phyloP scores from a whole-genome alignment of 2,329 filamentous ascomycete species.

The Phialocephala subalpina region DNA sequence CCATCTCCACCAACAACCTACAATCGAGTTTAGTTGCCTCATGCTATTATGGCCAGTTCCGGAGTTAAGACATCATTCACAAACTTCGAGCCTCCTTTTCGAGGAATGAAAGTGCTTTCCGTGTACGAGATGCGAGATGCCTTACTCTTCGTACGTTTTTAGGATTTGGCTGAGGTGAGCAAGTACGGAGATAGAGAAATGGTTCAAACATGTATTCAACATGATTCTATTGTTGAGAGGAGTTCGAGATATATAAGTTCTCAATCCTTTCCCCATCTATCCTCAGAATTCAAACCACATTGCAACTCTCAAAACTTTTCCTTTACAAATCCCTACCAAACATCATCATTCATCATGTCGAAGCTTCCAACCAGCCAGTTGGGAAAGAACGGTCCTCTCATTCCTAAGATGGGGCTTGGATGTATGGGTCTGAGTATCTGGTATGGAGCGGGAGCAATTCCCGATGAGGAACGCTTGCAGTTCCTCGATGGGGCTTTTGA shows the following conservation, averaged over 20 bases:
- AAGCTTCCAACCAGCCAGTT: neutral
- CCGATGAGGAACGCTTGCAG: neutral
- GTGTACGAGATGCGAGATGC: neutral
- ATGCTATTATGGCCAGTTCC: neutral
- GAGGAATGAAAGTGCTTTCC: neutral
- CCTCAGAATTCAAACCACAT: neutral
- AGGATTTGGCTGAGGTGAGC: slow-evolving; percentile 5
- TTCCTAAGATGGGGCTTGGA: slow-evolving; percentile 4
- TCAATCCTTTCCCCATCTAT: neutral
- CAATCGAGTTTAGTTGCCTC: too few relatives aligned
- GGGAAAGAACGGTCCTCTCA: slow-evolving; percentile 5
- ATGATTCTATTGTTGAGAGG: neutral
- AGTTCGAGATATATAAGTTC: neutral
- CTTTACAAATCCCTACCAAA: neutral
- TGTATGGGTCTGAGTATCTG: slow-evolving; percentile 5
- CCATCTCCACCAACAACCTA: neutral
- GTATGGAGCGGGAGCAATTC: neutral
- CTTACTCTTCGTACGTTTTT: neutral
- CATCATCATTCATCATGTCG: slow-evolving; percentile 6
- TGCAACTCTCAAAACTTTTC: neutral
- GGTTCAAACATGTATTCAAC: neutral
- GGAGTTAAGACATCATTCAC: neutral
- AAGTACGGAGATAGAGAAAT: slow-evolving; percentile 1
- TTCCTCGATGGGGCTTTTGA: neutral
- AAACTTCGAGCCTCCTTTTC: neutral